phyloP scores from a whole-genome alignment of 2,329 filamentous ascomycete genomes.

The Emmonsiellopsis sp. region DNA sequence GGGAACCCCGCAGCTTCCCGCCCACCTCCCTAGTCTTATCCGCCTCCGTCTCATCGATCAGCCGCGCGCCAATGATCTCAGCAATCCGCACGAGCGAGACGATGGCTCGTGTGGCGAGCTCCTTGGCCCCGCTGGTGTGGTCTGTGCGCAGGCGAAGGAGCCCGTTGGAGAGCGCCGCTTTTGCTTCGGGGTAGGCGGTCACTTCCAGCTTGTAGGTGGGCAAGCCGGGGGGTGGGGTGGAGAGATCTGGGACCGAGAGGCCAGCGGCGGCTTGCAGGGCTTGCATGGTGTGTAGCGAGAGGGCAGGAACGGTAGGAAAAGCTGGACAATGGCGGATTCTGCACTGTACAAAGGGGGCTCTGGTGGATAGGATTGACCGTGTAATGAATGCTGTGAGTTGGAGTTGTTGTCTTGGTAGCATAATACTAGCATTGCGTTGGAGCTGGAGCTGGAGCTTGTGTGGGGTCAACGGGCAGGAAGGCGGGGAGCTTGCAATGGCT shows the following conservation, averaged over 20 bases:
- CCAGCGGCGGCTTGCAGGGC: too few relatives aligned
- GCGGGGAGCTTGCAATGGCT: too few relatives aligned
- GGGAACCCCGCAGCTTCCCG: neutral
- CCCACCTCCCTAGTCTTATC: constrained; percentile 11
- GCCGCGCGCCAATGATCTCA: constrained; percentile 18
- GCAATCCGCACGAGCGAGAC: constrained; percentile 41
- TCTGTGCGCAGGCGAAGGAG: constrained; percentile 45
- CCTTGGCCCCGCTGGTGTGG: constrained; percentile 49
- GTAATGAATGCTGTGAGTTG: too few relatives aligned
- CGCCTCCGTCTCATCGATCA: constrained; percentile 15
- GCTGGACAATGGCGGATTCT: too few relatives aligned
- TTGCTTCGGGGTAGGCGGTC: constrained; percentile 25
- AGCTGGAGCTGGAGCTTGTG: too few relatives aligned
- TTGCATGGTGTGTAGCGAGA: too few relatives aligned
- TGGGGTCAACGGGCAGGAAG: too few relatives aligned
- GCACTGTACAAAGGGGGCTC: too few relatives aligned
- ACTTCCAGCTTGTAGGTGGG: neutral
- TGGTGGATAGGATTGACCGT: too few relatives aligned
- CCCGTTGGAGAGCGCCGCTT: constrained; percentile 36
- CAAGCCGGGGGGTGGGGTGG: neutral
- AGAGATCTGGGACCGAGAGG: neutral
- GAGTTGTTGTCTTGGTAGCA: too few relatives aligned
- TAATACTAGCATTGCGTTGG: too few relatives aligned
- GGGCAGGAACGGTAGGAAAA: too few relatives aligned
- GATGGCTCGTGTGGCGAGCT: constrained; percentile 48